Evolutionary conservation across 1,284 basidiomycete genomes (phyloP).

Genomic region (Inonotus hispidus): DNA sequence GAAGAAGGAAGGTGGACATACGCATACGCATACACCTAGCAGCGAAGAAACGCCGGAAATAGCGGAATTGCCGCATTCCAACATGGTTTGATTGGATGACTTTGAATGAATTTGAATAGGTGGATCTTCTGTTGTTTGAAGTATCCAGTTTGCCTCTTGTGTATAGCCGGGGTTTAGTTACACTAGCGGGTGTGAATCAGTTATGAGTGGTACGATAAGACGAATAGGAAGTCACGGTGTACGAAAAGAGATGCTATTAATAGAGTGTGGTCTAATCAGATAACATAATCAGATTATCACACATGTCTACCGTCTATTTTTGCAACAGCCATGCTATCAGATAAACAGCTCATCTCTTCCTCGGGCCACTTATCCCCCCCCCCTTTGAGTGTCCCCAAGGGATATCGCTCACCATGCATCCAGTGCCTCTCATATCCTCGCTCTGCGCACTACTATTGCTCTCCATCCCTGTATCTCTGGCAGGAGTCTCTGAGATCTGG

Average conservation of each 20-base stretch:
- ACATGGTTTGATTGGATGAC: neutral
- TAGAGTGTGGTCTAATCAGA: no score
- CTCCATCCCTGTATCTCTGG: conserved; percentile 31
- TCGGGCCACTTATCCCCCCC: neutral
- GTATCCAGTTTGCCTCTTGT: no score
- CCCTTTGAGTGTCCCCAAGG: neutral
- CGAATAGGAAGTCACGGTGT: no score
- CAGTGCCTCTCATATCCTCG: neutral
- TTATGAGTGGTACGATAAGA: no score
- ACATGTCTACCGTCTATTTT: neutral
- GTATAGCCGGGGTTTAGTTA: no score
- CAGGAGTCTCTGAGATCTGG: conserved; percentile 64
- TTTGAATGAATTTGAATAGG: neutral
- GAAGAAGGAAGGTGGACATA: neutral
- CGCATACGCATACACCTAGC: no score
- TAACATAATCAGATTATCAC: no score
- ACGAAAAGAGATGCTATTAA: no score
- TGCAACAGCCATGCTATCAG: neutral
- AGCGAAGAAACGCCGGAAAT: neutral
- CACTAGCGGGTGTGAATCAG: no score
- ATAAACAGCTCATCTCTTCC: neutral
- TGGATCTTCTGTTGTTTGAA: no score
- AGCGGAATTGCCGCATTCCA: conserved; percentile 2
- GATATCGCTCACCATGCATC: neutral
- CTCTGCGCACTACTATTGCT: neutral